A percentile compares a stretch with the other conserved stretches of the same genome.
phyloP scores from a whole-genome alignment of 164 flowering plant genomes.

The Berberis vulgaris region DNA sequence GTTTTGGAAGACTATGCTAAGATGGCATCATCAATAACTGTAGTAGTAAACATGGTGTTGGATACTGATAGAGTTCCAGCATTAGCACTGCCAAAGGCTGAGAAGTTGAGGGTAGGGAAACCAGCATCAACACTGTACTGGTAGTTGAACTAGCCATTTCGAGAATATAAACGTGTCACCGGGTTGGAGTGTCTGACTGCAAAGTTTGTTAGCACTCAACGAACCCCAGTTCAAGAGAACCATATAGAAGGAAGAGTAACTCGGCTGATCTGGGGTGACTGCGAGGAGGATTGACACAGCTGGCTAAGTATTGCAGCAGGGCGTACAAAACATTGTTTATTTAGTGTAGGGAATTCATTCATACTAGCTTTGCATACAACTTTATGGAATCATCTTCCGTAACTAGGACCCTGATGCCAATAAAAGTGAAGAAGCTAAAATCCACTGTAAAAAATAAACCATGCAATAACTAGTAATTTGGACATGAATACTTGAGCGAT shows the following conservation, averaged over 20 bases:
- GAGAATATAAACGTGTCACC: conserved; percentile 23
- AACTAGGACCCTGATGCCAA: conserved; percentile 5
- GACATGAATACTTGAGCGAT: too few species aligned
- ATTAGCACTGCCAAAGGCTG: too few species aligned
- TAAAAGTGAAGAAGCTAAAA: conserved; percentile 11
- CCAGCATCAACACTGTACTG: conserved; percentile 11
- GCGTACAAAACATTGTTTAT: conserved; percentile 15
- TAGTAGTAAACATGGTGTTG: neutral
- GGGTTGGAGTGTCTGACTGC: conserved; percentile 9
- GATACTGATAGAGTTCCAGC: too few species aligned
- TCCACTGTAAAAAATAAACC: too few species aligned
- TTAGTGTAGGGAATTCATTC: conserved; percentile 12
- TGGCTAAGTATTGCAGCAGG: conserved; percentile 13
- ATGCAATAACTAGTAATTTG: too few species aligned
- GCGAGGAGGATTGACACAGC: too few species aligned
- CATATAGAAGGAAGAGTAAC: conserved; percentile 2
- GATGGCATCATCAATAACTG: conserved; percentile 1
- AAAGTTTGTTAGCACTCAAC: conserved; percentile 15
- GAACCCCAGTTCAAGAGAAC: conserved; percentile 16
- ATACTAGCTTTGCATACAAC: conserved; percentile 14
- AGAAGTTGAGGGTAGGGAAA: neutral
- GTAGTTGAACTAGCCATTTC: conserved; percentile 16
- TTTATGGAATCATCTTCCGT: neutral
- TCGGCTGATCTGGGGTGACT: too few species aligned
- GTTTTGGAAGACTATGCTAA: neutral